These are phyloP conservation scores for Neoboletus brunneissimus DNA, from an alignment of 768 basidiomycete species.

Conservation along the genomic window DNA sequence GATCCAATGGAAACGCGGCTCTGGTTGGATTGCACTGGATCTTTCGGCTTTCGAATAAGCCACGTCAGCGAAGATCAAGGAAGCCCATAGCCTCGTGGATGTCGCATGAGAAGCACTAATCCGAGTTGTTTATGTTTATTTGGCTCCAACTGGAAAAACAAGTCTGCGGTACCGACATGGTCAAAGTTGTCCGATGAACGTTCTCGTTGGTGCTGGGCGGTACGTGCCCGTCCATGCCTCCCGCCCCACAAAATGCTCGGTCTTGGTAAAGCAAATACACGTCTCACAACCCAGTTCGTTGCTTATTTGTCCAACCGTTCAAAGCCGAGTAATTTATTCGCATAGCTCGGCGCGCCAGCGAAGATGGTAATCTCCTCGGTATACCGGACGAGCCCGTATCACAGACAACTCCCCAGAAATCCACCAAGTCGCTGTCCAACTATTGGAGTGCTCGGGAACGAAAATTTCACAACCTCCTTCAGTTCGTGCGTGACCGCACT, in stretches of 20 bases:
- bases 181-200: slow-evolving; percentile 5
- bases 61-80: not conserved
- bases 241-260: slow-evolving; percentile 4
- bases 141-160: slow-evolving; percentile 1
- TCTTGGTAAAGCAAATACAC: slow-evolving; percentile 15
- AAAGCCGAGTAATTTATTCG: not conserved
- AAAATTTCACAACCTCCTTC: slow-evolving; percentile 21
- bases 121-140: slow-evolving; percentile 11
- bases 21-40: not conserved
- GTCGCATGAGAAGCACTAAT: not conserved
- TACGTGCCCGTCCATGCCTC: slow-evolving; percentile 1
- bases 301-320: not conserved
- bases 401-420: not conserved
- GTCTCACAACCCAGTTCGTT: slow-evolving; percentile 25
- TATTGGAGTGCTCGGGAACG: slow-evolving; percentile 14
- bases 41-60: not conserved
- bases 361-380: slow-evolving; percentile 17
- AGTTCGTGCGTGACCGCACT: slow-evolving; percentile 30
- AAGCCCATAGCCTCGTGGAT: not conserved
- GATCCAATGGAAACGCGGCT: not conserved
- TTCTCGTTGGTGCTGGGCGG: slow-evolving; percentile 14
- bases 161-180: not conserved
- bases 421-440: not conserved
- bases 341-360: slow-evolving; percentile 15
- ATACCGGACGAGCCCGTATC: slow-evolving; percentile 1